Evolutionary conservation across 164 flowering plant species (phyloP), one percentile per base, ranked within the genome.

Genomic region (Stephania yunnanensis): DNA sequence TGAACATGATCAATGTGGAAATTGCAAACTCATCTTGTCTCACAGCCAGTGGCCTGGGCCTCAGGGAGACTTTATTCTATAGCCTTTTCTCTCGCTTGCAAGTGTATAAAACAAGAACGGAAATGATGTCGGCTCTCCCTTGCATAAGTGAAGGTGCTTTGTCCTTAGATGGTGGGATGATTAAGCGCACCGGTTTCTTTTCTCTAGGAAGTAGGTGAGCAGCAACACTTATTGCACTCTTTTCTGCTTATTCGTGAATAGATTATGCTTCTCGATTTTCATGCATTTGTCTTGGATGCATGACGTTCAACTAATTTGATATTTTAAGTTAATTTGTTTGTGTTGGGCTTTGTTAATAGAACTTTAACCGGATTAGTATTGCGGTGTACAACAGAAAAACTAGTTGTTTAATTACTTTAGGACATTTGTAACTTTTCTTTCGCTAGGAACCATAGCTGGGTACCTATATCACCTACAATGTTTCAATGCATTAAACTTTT

Each of bases 121-220:
- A 90, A 17, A 93, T 95, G 97, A 52, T 82, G 22, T 75, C 4
- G 78, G 97, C 98, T 70, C 84, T 81, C 64, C 89, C 98, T 25
- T 95, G 80, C 58, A 86, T 90, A 72, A 86, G 77, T 76, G 87
- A 88, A 74, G 97, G 97, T 66, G 98, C 98, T n/a, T 42, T 95
- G 22, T 92, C 97, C 68, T 85, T 95, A 52, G 97, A 95, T 85
- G 98, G 98, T 50, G 97, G 97, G 22, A 87, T 95, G 72, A 83
- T 91, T 29, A 91, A 74, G 78, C 67, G 80, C 68, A 69, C 78
- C 73, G 97, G 92, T 48, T 74, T 87, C 0, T 90, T 85, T 80
- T 80, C 78, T 36, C 84, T 94, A 3, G 97, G 98, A 30, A 63
- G 76, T 74, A 76, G 91, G 98, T 92, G 83, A 75, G 82, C 55